Percentiles rank a stretch among this genome's conserved stretches.
Conservation (phyloP, 176 grass and related monocot species). For the Otatea glauca region DNA sequence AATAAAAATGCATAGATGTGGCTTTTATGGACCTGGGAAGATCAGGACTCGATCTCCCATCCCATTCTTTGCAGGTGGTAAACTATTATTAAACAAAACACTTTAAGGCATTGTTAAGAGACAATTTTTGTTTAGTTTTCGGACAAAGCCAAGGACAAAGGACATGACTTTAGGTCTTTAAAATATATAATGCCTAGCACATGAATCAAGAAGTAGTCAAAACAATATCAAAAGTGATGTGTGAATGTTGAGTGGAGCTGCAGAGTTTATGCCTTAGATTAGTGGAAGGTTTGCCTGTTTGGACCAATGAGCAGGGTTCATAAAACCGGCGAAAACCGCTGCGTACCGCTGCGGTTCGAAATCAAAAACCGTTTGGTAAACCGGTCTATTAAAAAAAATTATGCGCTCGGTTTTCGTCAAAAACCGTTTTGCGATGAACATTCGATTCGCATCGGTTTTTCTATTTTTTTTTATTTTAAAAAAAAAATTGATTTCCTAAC, state of each 20-base stretch:
- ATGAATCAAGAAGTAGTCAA: conserved; percentile 42
- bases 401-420: too few species aligned
- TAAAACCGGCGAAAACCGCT: too few species aligned
- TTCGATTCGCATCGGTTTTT: too few species aligned
- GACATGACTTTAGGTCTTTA: conserved; percentile 27
- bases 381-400: too few species aligned
- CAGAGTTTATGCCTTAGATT: conserved; percentile 10
- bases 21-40: conserved; percentile 9
- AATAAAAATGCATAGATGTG: conserved; percentile 27
- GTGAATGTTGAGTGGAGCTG: neutral
- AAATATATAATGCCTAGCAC: conserved; percentile 16
- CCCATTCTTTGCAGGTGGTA: conserved; percentile 13
- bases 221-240: neutral
- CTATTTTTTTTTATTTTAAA: too few species aligned
- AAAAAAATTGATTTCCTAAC: too few species aligned
- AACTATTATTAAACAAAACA: conserved; percentile 8
- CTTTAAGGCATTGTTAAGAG: neutral
- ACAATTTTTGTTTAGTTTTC: neutral
- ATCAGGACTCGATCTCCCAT: conserved; percentile 13
- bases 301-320: neutral
- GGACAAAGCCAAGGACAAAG: conserved; percentile 48
- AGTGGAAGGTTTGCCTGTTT: conserved; percentile 16
- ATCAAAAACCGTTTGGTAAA: too few species aligned
- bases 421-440: too few species aligned
- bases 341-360: too few species aligned